A percentile compares a stretch with the other conserved stretches of the same genome.
Conservation (phyloP, 1,139 yeast genomes). For the Suhomyces bribrorum region DNA sequence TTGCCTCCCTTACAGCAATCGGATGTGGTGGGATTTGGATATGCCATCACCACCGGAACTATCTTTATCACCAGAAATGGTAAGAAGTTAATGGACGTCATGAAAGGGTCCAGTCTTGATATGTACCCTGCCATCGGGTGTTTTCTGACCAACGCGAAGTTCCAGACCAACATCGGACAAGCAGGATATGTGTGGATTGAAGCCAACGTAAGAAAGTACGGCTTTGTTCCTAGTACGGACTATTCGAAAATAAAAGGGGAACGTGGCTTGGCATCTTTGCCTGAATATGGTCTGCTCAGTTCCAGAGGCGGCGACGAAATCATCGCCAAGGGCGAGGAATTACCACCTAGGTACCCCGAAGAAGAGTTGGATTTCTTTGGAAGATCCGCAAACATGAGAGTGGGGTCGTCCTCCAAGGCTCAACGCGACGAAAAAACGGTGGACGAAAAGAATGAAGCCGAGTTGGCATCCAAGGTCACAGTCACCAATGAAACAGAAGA, state of each 20-base stretch:
- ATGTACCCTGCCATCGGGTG: constrained; percentile 90
- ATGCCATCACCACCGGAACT: constrained; percentile 75
- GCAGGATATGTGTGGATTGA: constrained; percentile 92
- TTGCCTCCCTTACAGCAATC: constrained; percentile 80
- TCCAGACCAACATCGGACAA: constrained; percentile 87
- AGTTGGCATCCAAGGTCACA: constrained; percentile 29
- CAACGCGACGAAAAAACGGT: constrained; percentile 8
- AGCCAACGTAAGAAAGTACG: constrained; percentile 92
- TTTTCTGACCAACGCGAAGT: constrained; percentile 66
- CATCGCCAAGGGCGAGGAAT: constrained; percentile 69
- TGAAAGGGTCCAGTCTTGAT: constrained; percentile 76
- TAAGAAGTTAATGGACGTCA: constrained; percentile 78
- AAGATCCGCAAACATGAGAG: constrained; percentile 29
- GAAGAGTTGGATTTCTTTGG: constrained; percentile 70
- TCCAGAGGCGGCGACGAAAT: constrained; percentile 42
- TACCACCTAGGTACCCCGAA: constrained; percentile 50
- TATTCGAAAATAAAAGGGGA: constrained; percentile 43
- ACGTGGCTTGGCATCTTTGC: constrained; percentile 46
- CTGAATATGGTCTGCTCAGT: constrained; percentile 34
- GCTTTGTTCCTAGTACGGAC: constrained; percentile 71
- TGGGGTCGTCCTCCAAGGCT: constrained; percentile 15
- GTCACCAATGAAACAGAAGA: constrained; percentile 43
- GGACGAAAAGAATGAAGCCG: constrained; percentile 18
- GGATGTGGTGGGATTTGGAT: constrained; percentile 92
- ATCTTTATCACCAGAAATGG: constrained; percentile 92